Evolutionary conservation across 768 basidiomycete genomes (phyloP), one percentile per base, ranked within the genome.

Genomic region (Scleroderma citrinum): DNA sequence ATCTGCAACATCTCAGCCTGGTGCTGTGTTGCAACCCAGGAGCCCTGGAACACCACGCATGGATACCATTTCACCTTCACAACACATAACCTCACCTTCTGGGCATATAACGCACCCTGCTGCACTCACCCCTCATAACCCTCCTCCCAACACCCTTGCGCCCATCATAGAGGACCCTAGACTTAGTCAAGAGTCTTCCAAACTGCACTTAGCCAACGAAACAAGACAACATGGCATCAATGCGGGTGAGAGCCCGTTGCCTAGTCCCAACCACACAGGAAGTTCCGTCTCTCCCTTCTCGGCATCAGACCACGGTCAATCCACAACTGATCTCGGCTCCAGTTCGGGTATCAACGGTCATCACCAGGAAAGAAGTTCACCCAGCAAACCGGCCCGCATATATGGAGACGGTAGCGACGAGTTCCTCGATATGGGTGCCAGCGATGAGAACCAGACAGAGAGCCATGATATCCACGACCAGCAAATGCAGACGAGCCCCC

Each of bases 131-230:
- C 59, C 47, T 19, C 61, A 53, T 43, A 46, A 48, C 41, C 57
- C 64, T 40, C 62, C 66, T 40, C 44, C 56, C 14, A 47, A 42
- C 29, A 51, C 54, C 29, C 60, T 58, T 35, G 62, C 49, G 41
- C 63, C 56, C 32, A 62, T 56, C 36, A 54, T 61, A 17, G 65
- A 71, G 59, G 59, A 60, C 52, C 63, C 66, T 19, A 62, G 63
- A n/a, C 55, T 71, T 16, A 77, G 78, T n/a, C 77, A 83, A 47
- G 83, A 83, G 44, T 88, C 40, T 42, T 42, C 85, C 8, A 76
- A 77, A 20, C 77, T 84, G 44, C 80, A 83, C 30, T 72, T 89
- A 32, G 85, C 88, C 1, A 86, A 89, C 47, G 89, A 91, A 62
- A 83, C 87, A 14, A 79, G 73, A 54, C 80, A 77, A 42, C 89